phyloP scores from a whole-genome alignment of 352 stramenopile genomes.

The Pythium utonaiense region DNA sequence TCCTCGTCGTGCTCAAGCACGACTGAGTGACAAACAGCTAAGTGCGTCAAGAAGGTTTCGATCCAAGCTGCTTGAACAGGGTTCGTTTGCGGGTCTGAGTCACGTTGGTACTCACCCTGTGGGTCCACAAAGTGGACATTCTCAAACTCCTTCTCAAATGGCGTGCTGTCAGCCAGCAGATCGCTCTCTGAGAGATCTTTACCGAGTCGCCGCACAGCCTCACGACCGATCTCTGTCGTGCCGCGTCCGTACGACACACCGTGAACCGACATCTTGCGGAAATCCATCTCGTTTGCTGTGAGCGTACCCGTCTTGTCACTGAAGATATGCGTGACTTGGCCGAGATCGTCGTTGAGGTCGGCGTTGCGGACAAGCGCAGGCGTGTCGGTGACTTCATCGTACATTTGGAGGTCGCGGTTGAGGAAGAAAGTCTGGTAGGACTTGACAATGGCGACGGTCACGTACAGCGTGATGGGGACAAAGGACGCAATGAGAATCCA shows the following conservation, averaged over 20 bases:
- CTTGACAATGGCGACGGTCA: conserved; percentile 86
- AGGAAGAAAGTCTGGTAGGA: conserved; percentile 86
- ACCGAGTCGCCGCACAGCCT: conserved; percentile 61
- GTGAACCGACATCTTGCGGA: conserved; percentile 85
- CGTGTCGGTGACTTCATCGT: conserved; percentile 76
- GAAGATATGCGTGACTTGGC: conserved; percentile 88
- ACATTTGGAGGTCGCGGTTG: conserved; percentile 84
- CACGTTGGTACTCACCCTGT: conserved; percentile 51
- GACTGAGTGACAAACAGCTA: conserved; percentile 85
- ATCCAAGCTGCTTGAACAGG: conserved; percentile 65
- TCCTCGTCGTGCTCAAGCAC: conserved; percentile 64
- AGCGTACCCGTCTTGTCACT: conserved; percentile 85
- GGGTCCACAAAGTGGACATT: conserved; percentile 86
- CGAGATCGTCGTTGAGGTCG: conserved; percentile 83
- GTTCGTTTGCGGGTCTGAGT: conserved; percentile 40
- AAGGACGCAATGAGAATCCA: conserved; percentile 88
- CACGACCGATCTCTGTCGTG: conserved; percentile 81
- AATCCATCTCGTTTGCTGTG: conserved; percentile 88
- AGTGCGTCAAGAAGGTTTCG: conserved; percentile 75
- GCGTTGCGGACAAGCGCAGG: conserved; percentile 78
- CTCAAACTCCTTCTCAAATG: conserved; percentile 45
- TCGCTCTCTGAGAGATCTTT: conserved; percentile 78
- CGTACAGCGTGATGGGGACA: conserved; percentile 87
- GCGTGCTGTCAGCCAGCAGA: conserved; percentile 62
- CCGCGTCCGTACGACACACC: conserved; percentile 77